Evolutionary conservation across 2,329 filamentous ascomycete species (phyloP).

Genomic region (Paradendryphiella salina): DNA sequence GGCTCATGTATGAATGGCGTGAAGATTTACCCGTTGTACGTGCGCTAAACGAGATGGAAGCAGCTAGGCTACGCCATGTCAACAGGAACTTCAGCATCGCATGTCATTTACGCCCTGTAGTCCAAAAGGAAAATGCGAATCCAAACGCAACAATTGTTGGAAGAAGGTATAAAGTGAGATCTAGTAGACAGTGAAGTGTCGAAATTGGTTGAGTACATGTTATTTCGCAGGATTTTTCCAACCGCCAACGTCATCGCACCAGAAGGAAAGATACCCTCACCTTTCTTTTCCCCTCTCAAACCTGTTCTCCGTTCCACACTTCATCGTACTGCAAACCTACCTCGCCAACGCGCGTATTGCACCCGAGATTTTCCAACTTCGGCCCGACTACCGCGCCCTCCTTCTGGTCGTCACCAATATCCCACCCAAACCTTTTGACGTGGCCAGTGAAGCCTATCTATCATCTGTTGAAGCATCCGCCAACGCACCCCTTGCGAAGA

Average conservation of each 20-base stretch:
- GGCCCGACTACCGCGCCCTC: constrained; percentile 47
- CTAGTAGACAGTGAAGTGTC: too few relatives aligned
- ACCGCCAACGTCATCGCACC: too few relatives aligned
- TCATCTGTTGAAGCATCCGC: constrained; percentile 33
- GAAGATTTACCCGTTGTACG: neutral
- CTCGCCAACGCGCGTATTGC: constrained; percentile 14
- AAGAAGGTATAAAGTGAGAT: neutral
- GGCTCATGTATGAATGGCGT: neutral
- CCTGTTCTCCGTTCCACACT: neutral
- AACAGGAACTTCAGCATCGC: constrained; percentile 1
- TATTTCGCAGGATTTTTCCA: too few relatives aligned
- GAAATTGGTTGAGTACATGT: neutral
- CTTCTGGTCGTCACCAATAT: constrained; percentile 43
- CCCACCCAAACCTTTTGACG: constrained; percentile 39
- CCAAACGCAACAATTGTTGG: neutral
- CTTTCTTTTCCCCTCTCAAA: neutral
- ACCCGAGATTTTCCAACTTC: constrained; percentile 40
- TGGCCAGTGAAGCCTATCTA: constrained; percentile 36
- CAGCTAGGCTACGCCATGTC: constrained; percentile 3
- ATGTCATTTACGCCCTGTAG: constrained; percentile 7
- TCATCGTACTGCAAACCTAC: neutral
- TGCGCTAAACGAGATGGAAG: neutral
- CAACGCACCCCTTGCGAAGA: constrained; percentile 13
- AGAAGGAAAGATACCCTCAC: neutral
- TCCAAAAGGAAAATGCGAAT: neutral